Evolutionary conservation across 176 grass and related monocot genomes (phyloP).

Genomic region (Miscanthus lutarioriparius): DNA sequence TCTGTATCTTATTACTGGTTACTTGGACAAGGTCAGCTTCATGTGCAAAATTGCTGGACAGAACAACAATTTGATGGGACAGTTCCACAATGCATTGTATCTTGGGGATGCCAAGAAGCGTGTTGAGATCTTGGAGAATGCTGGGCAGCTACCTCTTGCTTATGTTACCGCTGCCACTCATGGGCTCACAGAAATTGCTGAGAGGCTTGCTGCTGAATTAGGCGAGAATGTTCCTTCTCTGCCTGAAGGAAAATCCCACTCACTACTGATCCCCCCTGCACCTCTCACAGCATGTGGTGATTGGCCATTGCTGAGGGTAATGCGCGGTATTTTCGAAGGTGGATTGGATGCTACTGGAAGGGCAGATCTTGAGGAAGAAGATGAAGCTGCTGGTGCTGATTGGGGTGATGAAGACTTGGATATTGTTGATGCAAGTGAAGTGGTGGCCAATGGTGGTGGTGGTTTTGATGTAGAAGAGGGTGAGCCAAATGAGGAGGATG

Average conservation of each 20-base stretch:
- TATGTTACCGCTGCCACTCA: conserved; percentile 87
- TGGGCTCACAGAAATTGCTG: conserved; percentile 81
- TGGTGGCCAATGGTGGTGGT: conserved; percentile 66
- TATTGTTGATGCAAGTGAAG: conserved; percentile 70
- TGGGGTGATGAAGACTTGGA: conserved; percentile 96
- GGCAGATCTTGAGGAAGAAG: conserved; percentile 69
- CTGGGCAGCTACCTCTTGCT: conserved; percentile 91
- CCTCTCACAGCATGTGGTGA: conserved; percentile 67
- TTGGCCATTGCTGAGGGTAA: conserved; percentile 95
- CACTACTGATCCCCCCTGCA: conserved; percentile 75
- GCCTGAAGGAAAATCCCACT: conserved; percentile 62
- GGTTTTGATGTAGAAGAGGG: conserved; percentile 60
- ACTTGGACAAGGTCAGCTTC: conserved; percentile 81
- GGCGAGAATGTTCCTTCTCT: conserved; percentile 85
- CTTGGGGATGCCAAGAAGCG: conserved; percentile 88
- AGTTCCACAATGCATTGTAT: conserved; percentile 97
- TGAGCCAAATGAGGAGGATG: conserved; percentile 69
- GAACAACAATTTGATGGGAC: conserved; percentile 94
- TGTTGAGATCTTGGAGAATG: conserved; percentile 83
- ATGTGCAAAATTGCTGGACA: conserved; percentile 96
- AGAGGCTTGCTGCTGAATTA: conserved; percentile 78
- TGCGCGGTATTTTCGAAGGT: conserved; percentile 91
- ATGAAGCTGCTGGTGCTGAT: conserved; percentile 76
- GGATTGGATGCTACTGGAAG: conserved; percentile 74
- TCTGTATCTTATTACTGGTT: conserved; percentile 96